Conservation (phyloP, 1,284 basidiomycete species). For the Pyrrhoderma lamaoense region DNA sequence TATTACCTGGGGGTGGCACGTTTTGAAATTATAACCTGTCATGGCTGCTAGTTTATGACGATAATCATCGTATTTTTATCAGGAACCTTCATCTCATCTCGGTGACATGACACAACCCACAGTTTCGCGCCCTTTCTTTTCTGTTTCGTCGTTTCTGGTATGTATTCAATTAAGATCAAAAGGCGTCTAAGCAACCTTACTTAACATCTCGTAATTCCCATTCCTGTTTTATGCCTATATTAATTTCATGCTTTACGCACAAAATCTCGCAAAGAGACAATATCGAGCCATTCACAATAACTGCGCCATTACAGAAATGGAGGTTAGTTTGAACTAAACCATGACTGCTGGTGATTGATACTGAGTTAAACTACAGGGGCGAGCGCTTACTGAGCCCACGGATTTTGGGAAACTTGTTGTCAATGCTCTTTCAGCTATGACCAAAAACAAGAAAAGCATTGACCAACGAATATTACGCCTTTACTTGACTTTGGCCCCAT, state of each 20-base stretch:
- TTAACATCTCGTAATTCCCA: too few species aligned
- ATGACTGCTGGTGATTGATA: not conserved
- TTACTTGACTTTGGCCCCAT: constrained; percentile 61
- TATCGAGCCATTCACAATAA: constrained; percentile 9
- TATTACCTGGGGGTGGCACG: too few species aligned
- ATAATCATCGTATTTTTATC: too few species aligned
- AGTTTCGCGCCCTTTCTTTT: too few species aligned
- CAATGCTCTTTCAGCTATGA: constrained; percentile 44
- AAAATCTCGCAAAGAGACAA: constrained; percentile 10
- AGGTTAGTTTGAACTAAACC: constrained; percentile 13
- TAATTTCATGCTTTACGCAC: not conserved
- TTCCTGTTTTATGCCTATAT: too few species aligned
- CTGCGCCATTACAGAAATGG: constrained; percentile 15
- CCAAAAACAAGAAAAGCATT: constrained; percentile 36
- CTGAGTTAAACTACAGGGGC: constrained; percentile 1
- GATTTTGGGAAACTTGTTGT: constrained; percentile 56
- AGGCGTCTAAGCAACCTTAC: too few species aligned
- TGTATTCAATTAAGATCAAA: too few species aligned
- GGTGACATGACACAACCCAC: too few species aligned
- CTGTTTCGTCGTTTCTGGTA: too few species aligned
- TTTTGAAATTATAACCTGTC: too few species aligned
- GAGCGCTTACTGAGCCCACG: constrained; percentile 31
- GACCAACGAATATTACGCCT: constrained; percentile 59
- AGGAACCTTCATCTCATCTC: too few species aligned
- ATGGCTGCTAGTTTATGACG: too few species aligned